Percentiles rank a stretch among this genome's conserved stretches.
phyloP scores from a whole-genome alignment of 2,329 filamentous ascomycete genomes.

The Ophiocordyceps polyrhachis-furcata region DNA sequence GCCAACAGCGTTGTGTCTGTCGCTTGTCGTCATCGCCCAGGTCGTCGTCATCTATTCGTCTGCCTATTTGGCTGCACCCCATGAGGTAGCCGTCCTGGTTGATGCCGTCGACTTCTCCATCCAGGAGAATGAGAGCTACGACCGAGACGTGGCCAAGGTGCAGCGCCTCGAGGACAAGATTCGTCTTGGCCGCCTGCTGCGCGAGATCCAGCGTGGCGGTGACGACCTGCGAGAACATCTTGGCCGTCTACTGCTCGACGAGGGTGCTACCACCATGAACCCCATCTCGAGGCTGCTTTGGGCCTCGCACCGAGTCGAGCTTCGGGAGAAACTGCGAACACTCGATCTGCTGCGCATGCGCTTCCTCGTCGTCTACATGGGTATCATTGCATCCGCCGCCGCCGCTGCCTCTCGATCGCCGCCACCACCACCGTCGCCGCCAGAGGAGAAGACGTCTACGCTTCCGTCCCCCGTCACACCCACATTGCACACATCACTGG shows the following conservation, averaged over 20 bases:
- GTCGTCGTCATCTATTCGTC: slow-evolving; percentile 30
- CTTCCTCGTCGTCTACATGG: slow-evolving; percentile 46
- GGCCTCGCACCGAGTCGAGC: slow-evolving; percentile 31
- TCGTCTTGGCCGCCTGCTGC: slow-evolving; percentile 35
- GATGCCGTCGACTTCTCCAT: slow-evolving; percentile 43
- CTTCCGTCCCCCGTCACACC: slow-evolving; percentile 14
- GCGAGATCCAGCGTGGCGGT: slow-evolving; percentile 41
- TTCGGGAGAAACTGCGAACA: slow-evolving; percentile 39
- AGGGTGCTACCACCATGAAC: slow-evolving; percentile 22
- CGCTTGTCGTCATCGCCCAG: slow-evolving; percentile 34
- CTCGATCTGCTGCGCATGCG: slow-evolving; percentile 45
- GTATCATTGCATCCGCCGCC: slow-evolving; percentile 26
- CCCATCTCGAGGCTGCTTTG: slow-evolving; percentile 35
- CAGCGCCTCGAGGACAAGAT: slow-evolving; percentile 43
- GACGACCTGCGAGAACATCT: slow-evolving; percentile 44
- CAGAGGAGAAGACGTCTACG: slow-evolving; percentile 16
- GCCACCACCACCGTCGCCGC: slow-evolving; percentile 10
- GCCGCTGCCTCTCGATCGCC: slow-evolving; percentile 10
- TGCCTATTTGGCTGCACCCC: slow-evolving; percentile 38
- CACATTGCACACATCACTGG: slow-evolving; percentile 20
- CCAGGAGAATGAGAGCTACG: slow-evolving; percentile 45
- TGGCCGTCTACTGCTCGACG: slow-evolving; percentile 30
- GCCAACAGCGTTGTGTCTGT: slow-evolving; percentile 37
- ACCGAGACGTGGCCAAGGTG: slow-evolving; percentile 38
- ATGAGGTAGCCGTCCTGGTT: slow-evolving; percentile 37